Percentiles rank a stretch among this genome's conserved stretches.
Evolutionary conservation across 2,329 filamentous ascomycete species (phyloP).

Genomic region (Lomentospora prolificans): DNA sequence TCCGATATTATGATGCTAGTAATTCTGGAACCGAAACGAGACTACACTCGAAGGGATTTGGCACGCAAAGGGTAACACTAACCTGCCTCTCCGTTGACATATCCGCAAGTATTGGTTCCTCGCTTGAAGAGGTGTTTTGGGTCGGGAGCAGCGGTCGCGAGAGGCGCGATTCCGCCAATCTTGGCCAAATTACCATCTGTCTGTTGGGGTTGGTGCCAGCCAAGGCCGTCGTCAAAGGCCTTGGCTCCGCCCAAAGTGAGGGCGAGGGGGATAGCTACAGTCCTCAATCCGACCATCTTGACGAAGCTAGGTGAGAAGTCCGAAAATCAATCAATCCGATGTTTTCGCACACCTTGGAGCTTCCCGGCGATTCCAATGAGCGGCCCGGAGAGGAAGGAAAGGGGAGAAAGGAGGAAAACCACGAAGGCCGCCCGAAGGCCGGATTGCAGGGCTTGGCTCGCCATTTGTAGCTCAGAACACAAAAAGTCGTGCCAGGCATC

Average conservation of each 20-base stretch:
- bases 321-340: background rate
- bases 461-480: too few species aligned
- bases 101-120: conserved; percentile 6
- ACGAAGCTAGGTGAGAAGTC: background rate
- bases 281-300: conserved; percentile 2
- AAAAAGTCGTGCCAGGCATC: too few species aligned
- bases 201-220: background rate
- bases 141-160: background rate
- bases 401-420: background rate
- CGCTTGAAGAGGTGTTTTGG: background rate
- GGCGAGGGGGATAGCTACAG: conserved; percentile 1
- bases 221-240: background rate
- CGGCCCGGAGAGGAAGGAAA: background rate
- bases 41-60: background rate
- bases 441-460: background rate
- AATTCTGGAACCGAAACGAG: too few species aligned
- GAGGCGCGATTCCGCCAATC: background rate
- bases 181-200: background rate
- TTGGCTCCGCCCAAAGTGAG: conserved; percentile 1
- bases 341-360: background rate
- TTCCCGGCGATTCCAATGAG: background rate
- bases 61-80: background rate
- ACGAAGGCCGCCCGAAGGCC: background rate
- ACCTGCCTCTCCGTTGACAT: background rate
- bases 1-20: too few species aligned